Evolutionary conservation across 306 rosid species (phyloP).

Genomic region (Quercus alba): DNA sequence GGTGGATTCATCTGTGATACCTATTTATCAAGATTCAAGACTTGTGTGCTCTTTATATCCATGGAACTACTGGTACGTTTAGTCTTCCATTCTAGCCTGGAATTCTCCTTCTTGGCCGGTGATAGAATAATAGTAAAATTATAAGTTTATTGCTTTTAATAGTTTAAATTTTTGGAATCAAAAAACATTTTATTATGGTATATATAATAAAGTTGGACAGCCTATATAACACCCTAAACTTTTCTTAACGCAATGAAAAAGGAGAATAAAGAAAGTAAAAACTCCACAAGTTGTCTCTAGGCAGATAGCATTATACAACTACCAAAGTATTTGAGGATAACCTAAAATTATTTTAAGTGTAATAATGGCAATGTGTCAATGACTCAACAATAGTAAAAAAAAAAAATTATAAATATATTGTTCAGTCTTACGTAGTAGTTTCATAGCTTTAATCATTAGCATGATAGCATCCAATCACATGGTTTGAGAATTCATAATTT

Average conservation of each 20-base stretch:
- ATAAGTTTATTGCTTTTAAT: too few relatives aligned
- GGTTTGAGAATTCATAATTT: background rate
- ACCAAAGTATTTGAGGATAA: background rate
- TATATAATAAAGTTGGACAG: too few relatives aligned
- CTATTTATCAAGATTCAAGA: conserved; percentile 68
- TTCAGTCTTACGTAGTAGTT: background rate
- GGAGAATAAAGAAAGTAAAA: too few relatives aligned
- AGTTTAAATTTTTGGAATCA: too few relatives aligned
- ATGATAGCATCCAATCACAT: background rate
- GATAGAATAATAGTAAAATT: too few relatives aligned
- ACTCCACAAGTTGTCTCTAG: too few relatives aligned
- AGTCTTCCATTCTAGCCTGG: background rate
- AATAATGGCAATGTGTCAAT: background rate
- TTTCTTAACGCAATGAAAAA: too few relatives aligned
- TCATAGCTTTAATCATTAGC: background rate
- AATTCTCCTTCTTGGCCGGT: too few relatives aligned
- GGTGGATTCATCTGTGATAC: conserved; percentile 75
- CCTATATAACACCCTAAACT: too few relatives aligned
- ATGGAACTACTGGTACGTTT: conserved; percentile 57
- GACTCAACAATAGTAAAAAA: background rate
- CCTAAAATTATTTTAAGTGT: conserved; percentile 7
- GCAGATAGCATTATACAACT: too few relatives aligned
- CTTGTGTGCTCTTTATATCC: conserved; percentile 51
- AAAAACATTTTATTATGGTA: too few relatives aligned
- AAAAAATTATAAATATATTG: background rate